Evolutionary conservation across 805 yeast species (phyloP).

Genomic region (Hemisphaericaspora nanyangensis): DNA sequence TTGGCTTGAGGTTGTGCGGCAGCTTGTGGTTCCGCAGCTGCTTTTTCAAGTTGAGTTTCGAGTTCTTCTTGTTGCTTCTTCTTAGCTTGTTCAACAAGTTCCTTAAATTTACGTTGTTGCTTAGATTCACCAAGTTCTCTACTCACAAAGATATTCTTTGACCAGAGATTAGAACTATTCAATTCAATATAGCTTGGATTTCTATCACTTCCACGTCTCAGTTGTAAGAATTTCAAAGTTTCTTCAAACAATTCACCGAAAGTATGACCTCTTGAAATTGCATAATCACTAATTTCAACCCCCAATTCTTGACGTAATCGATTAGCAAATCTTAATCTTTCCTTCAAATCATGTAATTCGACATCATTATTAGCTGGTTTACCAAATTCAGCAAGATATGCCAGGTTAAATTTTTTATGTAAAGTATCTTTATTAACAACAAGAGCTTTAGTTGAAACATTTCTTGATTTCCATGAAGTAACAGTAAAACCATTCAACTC

Average conservation of each 20-base stretch:
- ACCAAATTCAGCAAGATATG: too few species aligned
- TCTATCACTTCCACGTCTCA: slow-evolving; percentile 52
- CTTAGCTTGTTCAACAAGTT: slow-evolving; percentile 46
- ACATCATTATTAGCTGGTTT: too few species aligned
- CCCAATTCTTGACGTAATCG: slow-evolving; percentile 46
- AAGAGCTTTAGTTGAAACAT: too few species aligned
- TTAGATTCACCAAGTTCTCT: slow-evolving; percentile 45
- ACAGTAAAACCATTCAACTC: slow-evolving; percentile 36
- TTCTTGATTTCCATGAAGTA: slow-evolving; percentile 39
- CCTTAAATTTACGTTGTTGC: slow-evolving; percentile 43
- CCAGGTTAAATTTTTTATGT: too few species aligned
- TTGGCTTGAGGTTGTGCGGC: too few species aligned
- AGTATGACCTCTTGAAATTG: slow-evolving; percentile 39
- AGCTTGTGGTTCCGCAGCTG: too few species aligned
- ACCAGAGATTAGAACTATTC: slow-evolving; percentile 49
- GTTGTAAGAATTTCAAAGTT: slow-evolving; percentile 36
- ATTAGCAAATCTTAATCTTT: slow-evolving; percentile 49
- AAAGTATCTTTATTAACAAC: too few species aligned
- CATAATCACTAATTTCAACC: slow-evolving; percentile 50
- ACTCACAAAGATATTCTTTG: slow-evolving; percentile 55
- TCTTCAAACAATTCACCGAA: slow-evolving; percentile 36
- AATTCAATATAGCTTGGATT: slow-evolving; percentile 75
- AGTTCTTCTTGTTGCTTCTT: background rate
- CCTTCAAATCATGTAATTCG: slow-evolving; percentile 38
- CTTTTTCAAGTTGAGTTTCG: too few species aligned